phyloP scores from a whole-genome alignment of 1,284 basidiomycete genomes.

The Tilletia indica region DNA sequence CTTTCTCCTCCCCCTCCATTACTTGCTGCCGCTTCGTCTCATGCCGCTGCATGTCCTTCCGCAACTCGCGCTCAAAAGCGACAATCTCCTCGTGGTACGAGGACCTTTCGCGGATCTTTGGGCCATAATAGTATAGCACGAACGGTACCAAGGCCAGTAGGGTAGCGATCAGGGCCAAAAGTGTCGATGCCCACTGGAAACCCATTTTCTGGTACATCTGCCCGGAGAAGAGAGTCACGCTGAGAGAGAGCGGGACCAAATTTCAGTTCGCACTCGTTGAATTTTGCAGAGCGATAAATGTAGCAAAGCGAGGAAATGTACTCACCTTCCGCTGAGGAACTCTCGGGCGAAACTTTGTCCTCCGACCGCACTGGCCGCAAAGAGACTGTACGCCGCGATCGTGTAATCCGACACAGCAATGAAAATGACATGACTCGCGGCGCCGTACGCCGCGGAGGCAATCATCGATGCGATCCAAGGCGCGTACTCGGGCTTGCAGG shows the following conservation, averaged over 20 bases:
- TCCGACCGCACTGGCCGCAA: slow-evolving; percentile 40
- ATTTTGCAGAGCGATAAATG: neutral
- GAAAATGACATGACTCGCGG: slow-evolving; percentile 44
- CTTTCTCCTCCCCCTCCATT: neutral
- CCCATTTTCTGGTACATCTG: slow-evolving; percentile 34
- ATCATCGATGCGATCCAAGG: slow-evolving; percentile 43
- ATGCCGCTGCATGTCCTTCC: neutral
- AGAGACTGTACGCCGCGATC: slow-evolving; percentile 37
- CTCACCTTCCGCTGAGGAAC: slow-evolving; percentile 30
- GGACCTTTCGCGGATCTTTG: slow-evolving; percentile 33
- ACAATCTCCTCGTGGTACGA: slow-evolving; percentile 40
- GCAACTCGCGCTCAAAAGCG: slow-evolving; percentile 27
- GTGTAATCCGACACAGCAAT: slow-evolving; percentile 46
- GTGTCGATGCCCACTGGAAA: slow-evolving; percentile 29
- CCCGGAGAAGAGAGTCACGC: slow-evolving; percentile 34
- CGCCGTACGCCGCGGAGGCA: slow-evolving; percentile 35
- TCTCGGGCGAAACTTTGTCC: slow-evolving; percentile 44
- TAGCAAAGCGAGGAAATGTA: neutral
- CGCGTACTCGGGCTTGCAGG: slow-evolving; percentile 24
- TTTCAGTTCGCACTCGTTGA: neutral
- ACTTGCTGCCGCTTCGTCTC: slow-evolving; percentile 17
- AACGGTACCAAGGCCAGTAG: slow-evolving; percentile 38
- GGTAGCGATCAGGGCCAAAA: slow-evolving; percentile 39
- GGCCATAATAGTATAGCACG: slow-evolving; percentile 40
- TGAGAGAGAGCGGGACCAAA: neutral